A percentile compares a stretch with the other conserved stretches of the same genome.
Conservation (phyloP, 257 asterid genomes). For the Anisodus acutangulus region DNA sequence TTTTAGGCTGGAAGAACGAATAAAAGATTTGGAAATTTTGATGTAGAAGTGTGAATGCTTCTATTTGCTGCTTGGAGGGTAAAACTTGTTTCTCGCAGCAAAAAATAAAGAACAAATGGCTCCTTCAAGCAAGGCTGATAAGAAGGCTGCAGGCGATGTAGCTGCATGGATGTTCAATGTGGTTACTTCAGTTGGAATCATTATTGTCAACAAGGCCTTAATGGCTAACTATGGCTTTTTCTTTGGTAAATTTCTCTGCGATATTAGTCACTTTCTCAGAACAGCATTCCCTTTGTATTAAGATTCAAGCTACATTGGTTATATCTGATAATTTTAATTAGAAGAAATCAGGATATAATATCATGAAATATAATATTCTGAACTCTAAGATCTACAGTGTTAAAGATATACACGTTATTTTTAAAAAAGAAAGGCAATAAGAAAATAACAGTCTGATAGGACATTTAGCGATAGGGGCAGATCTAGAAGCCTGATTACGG, state of each 20-base stretch:
- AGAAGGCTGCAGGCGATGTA: constrained; percentile 89
- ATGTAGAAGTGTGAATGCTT: constrained; percentile 45
- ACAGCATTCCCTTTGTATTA: not conserved
- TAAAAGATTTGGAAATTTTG: constrained; percentile 37
- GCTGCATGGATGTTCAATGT: constrained; percentile 98
- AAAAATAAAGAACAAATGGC: constrained; percentile 60
- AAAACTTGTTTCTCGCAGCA: constrained; percentile 41
- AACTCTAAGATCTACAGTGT: not conserved
- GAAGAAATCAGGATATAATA: constrained; percentile 2
- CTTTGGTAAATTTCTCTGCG: constrained; percentile 66
- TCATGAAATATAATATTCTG: not conserved
- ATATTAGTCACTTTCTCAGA: not conserved
- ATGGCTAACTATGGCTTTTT: constrained; percentile 97
- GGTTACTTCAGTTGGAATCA: constrained; percentile 94
- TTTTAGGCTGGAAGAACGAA: constrained; percentile 27
- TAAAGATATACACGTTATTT: not conserved
- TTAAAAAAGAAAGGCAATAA: not conserved
- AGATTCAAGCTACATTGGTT: not conserved
- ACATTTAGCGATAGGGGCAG: not conserved
- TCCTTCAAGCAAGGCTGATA: constrained; percentile 84
- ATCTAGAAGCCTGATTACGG: no score
- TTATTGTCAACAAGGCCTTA: constrained; percentile 92
- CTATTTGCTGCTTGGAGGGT: constrained; percentile 55
- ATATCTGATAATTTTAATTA: not conserved
- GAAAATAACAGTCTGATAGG: not conserved